Evolutionary conservation across 2,329 filamentous ascomycete genomes (phyloP), one percentile per base, ranked within the genome.

Genomic region (Allantophomopsis lycopodina): DNA sequence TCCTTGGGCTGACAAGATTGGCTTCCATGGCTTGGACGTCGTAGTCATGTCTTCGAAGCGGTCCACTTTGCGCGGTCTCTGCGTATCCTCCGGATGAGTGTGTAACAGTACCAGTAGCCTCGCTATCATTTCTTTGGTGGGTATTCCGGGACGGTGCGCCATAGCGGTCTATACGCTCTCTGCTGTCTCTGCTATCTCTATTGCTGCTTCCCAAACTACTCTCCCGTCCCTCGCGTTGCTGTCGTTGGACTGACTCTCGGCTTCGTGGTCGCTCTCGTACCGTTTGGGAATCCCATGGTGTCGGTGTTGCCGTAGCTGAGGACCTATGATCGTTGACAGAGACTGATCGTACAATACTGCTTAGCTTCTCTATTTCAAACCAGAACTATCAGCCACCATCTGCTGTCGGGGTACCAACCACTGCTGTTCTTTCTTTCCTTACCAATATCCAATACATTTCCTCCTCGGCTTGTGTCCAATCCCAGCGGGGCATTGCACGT

Each of bases 1-100:
- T 62, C 31, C 82, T 78, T 5, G 86, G 83, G 59, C 78, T 87
- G 46, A 75, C 73, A 14, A 93, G 69, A 28, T 79, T 82, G 0
- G 84, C 85, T 59, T 95, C 89, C 85, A 95, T 94, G 3, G 88
- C 87, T 58, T 96, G 89, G 13, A 94, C 76, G 55, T 96, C 91
- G 54, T 94, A 96, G 56, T 96, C 89, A 55, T 95, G 87, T 40
- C 83, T 80, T 50, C 88, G 76, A 18, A 65, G 65, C 31, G 74
- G 74, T 6, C 72, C 73, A 51, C 75, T 80, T 50, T 84, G 77
- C 13, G 77, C 76, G 2, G 79, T 79, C 46, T 89, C 83, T 18
- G 79, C 72, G 54, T 93, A 94, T 35, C 88, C 86, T 16, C 71
- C 76, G 2, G 84, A 87, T 1, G 86, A 91, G 8, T 18, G 16